A percentile compares a stretch with the other conserved stretches of the same genome.
These are phyloP conservation scores for Lachnellula hyalina DNA, from an alignment of 2,329 filamentous ascomycete species.

Conservation along the genomic window DNA sequence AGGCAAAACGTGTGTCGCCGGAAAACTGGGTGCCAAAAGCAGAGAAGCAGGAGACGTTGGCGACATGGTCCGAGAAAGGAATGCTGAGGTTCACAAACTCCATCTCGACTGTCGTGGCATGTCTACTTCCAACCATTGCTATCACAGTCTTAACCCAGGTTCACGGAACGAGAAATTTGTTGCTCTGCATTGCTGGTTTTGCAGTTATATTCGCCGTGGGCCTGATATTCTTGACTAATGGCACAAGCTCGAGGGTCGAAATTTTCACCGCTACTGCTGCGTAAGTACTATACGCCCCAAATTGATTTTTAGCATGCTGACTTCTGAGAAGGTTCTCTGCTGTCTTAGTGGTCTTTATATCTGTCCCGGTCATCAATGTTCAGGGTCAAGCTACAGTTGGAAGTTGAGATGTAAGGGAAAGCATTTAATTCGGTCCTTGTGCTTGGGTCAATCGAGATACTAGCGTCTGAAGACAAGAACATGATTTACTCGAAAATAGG, in stretches of 20 bases:
- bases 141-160: slow-evolving; percentile 6
- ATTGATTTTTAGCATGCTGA: background rate
- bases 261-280: slow-evolving; percentile 14
- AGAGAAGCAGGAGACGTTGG: background rate
- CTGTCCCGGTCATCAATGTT: background rate
- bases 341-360: slow-evolving; percentile 2
- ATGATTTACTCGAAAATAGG: no score
- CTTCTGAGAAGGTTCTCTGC: background rate
- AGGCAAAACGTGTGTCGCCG: background rate
- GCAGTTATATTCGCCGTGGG: slow-evolving; percentile 7
- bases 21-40: background rate
- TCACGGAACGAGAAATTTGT: background rate
- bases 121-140: slow-evolving; percentile 8
- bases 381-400: no score
- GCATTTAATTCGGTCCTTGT: no score
- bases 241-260: slow-evolving; percentile 1
- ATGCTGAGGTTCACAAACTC: slow-evolving; percentile 3
- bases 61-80: background rate
- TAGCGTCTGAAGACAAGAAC: no score
- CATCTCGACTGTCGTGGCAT: slow-evolving; percentile 6
- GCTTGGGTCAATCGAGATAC: no score
- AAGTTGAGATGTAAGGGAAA: no score
- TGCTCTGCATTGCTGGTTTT: slow-evolving; percentile 6
- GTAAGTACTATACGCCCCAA: background rate
- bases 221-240: slow-evolving; percentile 5